These are phyloP conservation scores for Podospora pseudopauciseta DNA, from an alignment of 495 filamentous ascomycete genomes.

Conservation along the genomic window DNA sequence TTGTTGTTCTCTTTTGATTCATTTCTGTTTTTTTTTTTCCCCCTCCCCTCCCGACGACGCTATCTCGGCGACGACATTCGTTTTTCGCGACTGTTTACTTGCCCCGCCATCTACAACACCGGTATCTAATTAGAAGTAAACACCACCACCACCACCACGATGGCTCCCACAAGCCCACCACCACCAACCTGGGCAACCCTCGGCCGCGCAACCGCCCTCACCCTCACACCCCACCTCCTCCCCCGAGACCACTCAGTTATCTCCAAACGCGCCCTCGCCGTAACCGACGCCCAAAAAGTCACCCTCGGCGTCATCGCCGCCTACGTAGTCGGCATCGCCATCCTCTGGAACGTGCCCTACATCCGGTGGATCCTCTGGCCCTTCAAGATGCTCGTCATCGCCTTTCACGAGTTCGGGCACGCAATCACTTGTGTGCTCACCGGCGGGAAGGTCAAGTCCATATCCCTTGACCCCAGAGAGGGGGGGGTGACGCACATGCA, in stretches of 20 bases:
- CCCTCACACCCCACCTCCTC: conserved; percentile 11
- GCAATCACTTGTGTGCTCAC: conserved; percentile 69
- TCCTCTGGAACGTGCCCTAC: conserved; percentile 78
- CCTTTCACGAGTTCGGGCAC: conserved; percentile 81
- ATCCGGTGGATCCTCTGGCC: conserved; percentile 70
- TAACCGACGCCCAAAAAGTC: conserved; percentile 66
- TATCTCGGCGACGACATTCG: neutral
- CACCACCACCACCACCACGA: neutral
- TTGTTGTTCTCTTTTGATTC: neutral
- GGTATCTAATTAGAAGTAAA: neutral
- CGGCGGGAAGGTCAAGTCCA: conserved; percentile 69
- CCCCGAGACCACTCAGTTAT: conserved; percentile 2
- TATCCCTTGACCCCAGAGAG: conserved; percentile 57
- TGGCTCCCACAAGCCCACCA: conserved; percentile 1
- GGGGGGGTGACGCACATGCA: conserved; percentile 74
- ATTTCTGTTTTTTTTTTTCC: neutral
- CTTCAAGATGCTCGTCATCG: conserved; percentile 90
- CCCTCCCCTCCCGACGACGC: neutral
- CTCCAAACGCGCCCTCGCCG: conserved; percentile 51
- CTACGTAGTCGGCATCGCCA: conserved; percentile 69
- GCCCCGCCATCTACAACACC: neutral
- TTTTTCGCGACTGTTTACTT: neutral
- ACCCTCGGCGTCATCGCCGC: conserved; percentile 61
- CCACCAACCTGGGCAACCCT: neutral
- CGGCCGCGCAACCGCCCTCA: conserved; percentile 1